Percentiles rank a stretch among this genome's conserved stretches.
These are phyloP conservation scores for Fraxinus sp. DNA, from an alignment of 305 asterid genomes.

Conservation along the genomic window DNA sequence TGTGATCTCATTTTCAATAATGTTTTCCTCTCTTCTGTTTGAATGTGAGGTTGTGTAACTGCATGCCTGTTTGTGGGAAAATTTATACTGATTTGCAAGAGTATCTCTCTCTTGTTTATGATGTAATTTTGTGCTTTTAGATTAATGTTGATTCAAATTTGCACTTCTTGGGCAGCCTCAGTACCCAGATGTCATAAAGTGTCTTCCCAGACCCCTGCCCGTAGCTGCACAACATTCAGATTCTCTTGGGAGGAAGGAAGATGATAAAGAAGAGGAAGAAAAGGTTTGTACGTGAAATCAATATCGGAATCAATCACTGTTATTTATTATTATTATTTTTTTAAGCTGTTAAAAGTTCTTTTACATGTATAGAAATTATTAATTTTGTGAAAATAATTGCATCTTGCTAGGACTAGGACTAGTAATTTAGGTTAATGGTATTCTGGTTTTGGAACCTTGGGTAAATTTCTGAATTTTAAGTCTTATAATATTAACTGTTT, in stretches of 20 bases:
- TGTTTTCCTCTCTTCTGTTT: background rate
- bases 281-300: constrained; percentile 55
- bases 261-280: constrained; percentile 50
- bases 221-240: constrained; percentile 47
- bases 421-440: background rate
- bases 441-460: background rate
- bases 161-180: constrained; percentile 52
- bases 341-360: background rate
- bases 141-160: constrained; percentile 1
- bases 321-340: background rate
- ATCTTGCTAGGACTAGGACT: background rate
- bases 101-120: background rate
- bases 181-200: constrained; percentile 52
- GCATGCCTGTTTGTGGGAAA: background rate
- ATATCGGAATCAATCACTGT: background rate
- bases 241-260: constrained; percentile 46
- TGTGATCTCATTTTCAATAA: background rate
- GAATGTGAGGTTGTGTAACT: background rate
- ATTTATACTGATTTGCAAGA: background rate
- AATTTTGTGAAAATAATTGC: background rate
- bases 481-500: background rate
- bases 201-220: constrained; percentile 89
- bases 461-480: background rate
- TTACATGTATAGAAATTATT: background rate
- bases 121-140: background rate